A percentile compares a stretch with the other conserved stretches of the same genome.
Evolutionary conservation across 371 early-diverging fungal species (phyloP).

Genomic region (Lichtheimia hyalospora): DNA sequence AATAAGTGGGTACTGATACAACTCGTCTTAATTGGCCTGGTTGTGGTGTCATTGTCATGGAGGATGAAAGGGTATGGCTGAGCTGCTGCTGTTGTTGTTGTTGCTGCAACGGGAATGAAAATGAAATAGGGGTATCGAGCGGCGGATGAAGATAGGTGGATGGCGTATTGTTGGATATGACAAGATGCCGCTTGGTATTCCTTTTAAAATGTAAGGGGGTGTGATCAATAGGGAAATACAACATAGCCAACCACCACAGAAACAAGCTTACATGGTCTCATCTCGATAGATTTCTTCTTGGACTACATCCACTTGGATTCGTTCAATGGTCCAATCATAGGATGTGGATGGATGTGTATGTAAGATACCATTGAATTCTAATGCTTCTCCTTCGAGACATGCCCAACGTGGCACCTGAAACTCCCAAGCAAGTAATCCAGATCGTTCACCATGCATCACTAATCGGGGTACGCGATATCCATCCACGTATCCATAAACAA

Average conservation of each 20-base stretch:
- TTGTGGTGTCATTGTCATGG: background rate
- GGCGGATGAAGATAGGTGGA: constrained; percentile 36
- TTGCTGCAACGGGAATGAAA: constrained; percentile 22
- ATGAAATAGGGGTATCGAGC: constrained; percentile 25
- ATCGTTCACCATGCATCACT: constrained; percentile 23
- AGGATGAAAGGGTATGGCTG: no score
- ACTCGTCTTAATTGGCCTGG: no score
- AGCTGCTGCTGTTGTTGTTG: no score
- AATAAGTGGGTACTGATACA: no score
- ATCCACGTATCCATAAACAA: constrained; percentile 12
- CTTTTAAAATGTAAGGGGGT: background rate
- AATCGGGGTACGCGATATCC: constrained; percentile 26
- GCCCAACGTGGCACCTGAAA: constrained; percentile 34
- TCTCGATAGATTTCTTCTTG: constrained; percentile 36
- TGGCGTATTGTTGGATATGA: constrained; percentile 14
- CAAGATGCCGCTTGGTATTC: constrained; percentile 19
- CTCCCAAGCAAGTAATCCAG: constrained; percentile 22
- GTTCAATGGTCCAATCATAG: constrained; percentile 4
- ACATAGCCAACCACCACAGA: no score
- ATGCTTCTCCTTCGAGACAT: constrained; percentile 19
- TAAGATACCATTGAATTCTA: constrained; percentile 30
- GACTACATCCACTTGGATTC: constrained; percentile 28
- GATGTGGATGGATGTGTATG: background rate
- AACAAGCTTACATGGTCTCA: background rate
- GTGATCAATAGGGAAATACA: no score